phyloP scores from a whole-genome alignment of 108 stramenopile genomes.

The Aureococcus anophagefferens region DNA sequence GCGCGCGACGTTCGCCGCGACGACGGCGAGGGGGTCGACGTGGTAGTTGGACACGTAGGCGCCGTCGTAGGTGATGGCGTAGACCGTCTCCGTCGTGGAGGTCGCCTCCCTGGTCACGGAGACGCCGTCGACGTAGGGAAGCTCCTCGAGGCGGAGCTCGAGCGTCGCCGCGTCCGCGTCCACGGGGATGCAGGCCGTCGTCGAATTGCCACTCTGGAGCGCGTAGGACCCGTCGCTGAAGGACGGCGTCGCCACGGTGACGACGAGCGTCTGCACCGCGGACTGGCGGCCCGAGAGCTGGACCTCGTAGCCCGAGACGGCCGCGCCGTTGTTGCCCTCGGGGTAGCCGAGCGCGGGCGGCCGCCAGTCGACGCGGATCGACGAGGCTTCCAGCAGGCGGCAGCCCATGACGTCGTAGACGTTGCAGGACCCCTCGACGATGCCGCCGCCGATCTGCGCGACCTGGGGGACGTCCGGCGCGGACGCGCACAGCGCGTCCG shows the following conservation, averaged over 20 bases:
- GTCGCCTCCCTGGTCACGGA: slow-evolving; percentile 10
- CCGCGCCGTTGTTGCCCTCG: slow-evolving; percentile 39
- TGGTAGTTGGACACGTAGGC: slow-evolving; percentile 1
- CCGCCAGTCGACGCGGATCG: slow-evolving; percentile 26
- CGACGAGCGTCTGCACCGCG: slow-evolving; percentile 20
- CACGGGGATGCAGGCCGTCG: slow-evolving; percentile 14
- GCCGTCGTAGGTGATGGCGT: slow-evolving; percentile 13
- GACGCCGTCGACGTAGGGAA: slow-evolving; percentile 13
- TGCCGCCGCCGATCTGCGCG: slow-evolving; percentile 13
- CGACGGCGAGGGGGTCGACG: neutral
- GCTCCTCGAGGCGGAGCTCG: slow-evolving; percentile 22
- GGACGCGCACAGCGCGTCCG: neutral
- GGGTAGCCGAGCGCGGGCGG: slow-evolving; percentile 29
- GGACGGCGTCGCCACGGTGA: slow-evolving; percentile 3
- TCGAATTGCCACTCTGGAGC: slow-evolving; percentile 4
- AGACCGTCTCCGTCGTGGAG: neutral
- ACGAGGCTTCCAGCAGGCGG: slow-evolving; percentile 10
- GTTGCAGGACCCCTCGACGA: too few species aligned
- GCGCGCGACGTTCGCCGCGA: too few species aligned
- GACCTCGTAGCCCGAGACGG: slow-evolving; percentile 33
- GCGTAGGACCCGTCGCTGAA: slow-evolving; percentile 2
- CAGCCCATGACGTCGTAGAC: too few species aligned
- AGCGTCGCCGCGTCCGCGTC: slow-evolving; percentile 13
- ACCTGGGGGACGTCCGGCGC: slow-evolving; percentile 26
- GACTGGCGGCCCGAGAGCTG: slow-evolving; percentile 27